Evolutionary conservation across 164 flowering plant species (phyloP), one percentile per base, ranked within the genome.

Genomic region (Nymphaea thermarum): DNA sequence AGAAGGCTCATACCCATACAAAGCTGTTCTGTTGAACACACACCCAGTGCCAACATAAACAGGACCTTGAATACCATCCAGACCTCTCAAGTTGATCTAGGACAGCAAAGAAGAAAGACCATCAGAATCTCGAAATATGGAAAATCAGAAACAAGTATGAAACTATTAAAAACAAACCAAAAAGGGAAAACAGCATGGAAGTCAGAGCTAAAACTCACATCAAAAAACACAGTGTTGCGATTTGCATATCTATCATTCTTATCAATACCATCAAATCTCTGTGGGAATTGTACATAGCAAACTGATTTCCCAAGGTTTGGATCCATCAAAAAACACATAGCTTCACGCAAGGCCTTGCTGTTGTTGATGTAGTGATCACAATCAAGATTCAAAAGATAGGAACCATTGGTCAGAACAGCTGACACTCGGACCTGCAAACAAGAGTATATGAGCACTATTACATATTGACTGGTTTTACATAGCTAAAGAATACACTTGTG

Each of bases 341-440:
- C 86, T 75, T 86, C 90, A 64, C 87, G 73, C 62, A 86, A 74
- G 3, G 90, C 90, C 74, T 86, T 86, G 80, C 86, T 80, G 66
- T 86, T 86, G 78, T 86, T 84, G 47, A 86, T 81, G 73, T 86
- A 86, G 75, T 86, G 90, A 73, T 86, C 90, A 80, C 90, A 86
- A 66, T 86, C 90, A 47, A 86, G 86, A 73, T 86, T 86, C 69
- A 86, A 76, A 70, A 86, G 67, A 73, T 73, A 86, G 69, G 87
- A 84, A 43, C 86, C 87, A 76, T 86, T 86, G 42, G 90, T 82
- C 42, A 86, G 80, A 67, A 84, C 84, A 36, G 87, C 87, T 3
- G 90, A 86, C 43, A 83, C 88, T 42, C 82, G 82, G 16, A 79
- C 80, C 80, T 78, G 71, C 63, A 43, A n/a, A n/a, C 25, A 61